These are phyloP conservation scores for Rutstroemia sp. DNA, from an alignment of 2,329 filamentous ascomycete genomes.

Conservation along the genomic window DNA sequence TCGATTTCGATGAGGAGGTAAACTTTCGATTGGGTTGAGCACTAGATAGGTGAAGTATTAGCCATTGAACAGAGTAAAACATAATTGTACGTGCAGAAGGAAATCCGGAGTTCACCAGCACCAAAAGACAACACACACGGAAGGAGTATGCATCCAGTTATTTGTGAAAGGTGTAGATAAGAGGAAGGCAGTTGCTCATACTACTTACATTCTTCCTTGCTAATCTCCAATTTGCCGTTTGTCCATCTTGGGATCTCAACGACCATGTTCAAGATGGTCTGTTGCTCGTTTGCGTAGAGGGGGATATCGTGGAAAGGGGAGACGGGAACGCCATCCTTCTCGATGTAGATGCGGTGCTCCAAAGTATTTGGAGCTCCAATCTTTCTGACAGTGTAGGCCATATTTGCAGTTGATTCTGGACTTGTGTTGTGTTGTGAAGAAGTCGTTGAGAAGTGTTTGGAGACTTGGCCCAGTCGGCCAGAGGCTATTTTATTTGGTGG, in stretches of 20 bases:
- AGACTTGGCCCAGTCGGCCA: conserved; percentile 9
- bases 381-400: conserved; percentile 67
- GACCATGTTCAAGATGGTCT: conserved; percentile 97
- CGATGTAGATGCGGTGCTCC: conserved; percentile 95
- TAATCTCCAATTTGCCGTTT: conserved; percentile 94
- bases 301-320: conserved; percentile 99
- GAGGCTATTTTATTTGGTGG: conserved; percentile 7
- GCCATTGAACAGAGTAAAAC: neutral
- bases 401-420: conserved; percentile 16
- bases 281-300: conserved; percentile 92
- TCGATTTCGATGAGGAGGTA: neutral
- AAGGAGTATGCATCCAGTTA: no score
- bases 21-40: conserved; percentile 10
- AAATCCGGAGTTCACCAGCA: neutral
- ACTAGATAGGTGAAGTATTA: neutral
- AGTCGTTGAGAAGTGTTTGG: conserved; percentile 10
- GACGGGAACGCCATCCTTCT: conserved; percentile 91
- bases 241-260: conserved; percentile 99
- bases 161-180: no score
- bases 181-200: no score
- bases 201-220: conserved; percentile 44
- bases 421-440: conserved; percentile 3
- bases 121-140: neutral
- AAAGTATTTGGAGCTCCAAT: conserved; percentile 84
- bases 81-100: neutral